A percentile compares a stretch with the other conserved stretches of the same genome.
Evolutionary conservation across 1,284 basidiomycete species (phyloP).

Genomic region (Cronartium ribicola): DNA sequence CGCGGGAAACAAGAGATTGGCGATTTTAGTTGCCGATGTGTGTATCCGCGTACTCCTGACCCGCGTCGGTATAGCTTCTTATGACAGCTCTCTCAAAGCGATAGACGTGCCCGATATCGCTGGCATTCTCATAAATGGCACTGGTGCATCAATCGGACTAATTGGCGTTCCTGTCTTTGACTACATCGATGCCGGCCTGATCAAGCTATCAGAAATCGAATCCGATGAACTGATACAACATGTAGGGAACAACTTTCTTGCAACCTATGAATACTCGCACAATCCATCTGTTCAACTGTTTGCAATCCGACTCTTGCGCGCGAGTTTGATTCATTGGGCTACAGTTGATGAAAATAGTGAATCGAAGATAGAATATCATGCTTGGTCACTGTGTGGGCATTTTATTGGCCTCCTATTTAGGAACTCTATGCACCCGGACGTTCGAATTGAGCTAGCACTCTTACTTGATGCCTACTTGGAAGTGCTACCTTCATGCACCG

Average conservation of each 20-base stretch:
- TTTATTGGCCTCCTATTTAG: conserved; percentile 21
- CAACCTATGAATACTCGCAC: conserved; percentile 37
- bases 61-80: background rate
- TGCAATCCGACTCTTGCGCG: conserved; percentile 15
- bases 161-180: conserved; percentile 24
- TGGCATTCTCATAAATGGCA: conserved; percentile 15
- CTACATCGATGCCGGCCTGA: conserved; percentile 15
- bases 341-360: background rate
- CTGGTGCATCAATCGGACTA: conserved; percentile 16
- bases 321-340: conserved; percentile 21
- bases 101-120: conserved; percentile 1
- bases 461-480: conserved; percentile 25
- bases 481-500: background rate
- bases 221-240: conserved; percentile 33
- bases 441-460: conserved; percentile 13
- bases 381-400: conserved; percentile 22
- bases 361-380: conserved; percentile 11
- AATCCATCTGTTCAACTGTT: conserved; percentile 27
- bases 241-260: conserved; percentile 31
- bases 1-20: conserved; percentile 18
- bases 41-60: conserved; percentile 25
- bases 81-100: background rate
- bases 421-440: conserved; percentile 18
- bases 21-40: conserved; percentile 6
- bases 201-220: conserved; percentile 18